phyloP scores from a whole-genome alignment of 2,329 filamentous ascomycete species.

The Paramyrothecium roridum region DNA sequence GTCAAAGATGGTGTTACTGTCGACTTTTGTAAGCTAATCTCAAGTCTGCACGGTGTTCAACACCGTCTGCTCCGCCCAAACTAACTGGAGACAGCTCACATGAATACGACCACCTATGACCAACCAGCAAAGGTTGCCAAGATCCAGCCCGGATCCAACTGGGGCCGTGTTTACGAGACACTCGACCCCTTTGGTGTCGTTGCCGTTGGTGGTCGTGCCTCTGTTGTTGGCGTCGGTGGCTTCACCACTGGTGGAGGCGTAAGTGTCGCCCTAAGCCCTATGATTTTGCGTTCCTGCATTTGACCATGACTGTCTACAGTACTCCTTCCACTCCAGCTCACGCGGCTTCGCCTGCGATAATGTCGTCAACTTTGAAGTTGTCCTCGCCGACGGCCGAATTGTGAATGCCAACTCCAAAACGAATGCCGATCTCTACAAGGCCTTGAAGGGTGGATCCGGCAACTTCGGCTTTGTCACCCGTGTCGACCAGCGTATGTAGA shows the following conservation, averaged over 20 bases:
- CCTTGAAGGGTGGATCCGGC: constrained; percentile 42
- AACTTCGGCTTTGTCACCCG: constrained; percentile 40
- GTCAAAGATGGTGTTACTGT: constrained; percentile 22
- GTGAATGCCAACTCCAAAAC: constrained; percentile 33
- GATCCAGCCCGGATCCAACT: constrained; percentile 37
- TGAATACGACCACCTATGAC: constrained; percentile 27
- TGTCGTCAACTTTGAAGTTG: constrained; percentile 37
- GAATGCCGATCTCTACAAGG: constrained; percentile 39
- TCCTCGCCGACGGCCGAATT: constrained; percentile 36
- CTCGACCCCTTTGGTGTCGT: constrained; percentile 29
- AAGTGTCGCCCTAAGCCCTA: constrained; percentile 1
- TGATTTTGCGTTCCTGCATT: not conserved
- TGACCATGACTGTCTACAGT: constrained; percentile 6
- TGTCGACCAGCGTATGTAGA: constrained; percentile 14
- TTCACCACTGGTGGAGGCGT: constrained; percentile 22
- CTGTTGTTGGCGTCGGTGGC: constrained; percentile 26
- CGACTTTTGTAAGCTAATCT: constrained; percentile 15
- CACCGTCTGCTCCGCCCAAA: too few species aligned
- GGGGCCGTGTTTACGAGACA: constrained; percentile 25
- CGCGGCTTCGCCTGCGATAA: constrained; percentile 39
- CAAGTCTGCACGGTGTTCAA: not conserved
- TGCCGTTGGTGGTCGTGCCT: constrained; percentile 40
- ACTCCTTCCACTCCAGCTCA: constrained; percentile 23
- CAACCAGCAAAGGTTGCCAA: constrained; percentile 20
- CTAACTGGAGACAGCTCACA: constrained; percentile 7